Conservation (phyloP, 2,329 filamentous ascomycete genomes). For the Pestalotiopsis fici region DNA sequence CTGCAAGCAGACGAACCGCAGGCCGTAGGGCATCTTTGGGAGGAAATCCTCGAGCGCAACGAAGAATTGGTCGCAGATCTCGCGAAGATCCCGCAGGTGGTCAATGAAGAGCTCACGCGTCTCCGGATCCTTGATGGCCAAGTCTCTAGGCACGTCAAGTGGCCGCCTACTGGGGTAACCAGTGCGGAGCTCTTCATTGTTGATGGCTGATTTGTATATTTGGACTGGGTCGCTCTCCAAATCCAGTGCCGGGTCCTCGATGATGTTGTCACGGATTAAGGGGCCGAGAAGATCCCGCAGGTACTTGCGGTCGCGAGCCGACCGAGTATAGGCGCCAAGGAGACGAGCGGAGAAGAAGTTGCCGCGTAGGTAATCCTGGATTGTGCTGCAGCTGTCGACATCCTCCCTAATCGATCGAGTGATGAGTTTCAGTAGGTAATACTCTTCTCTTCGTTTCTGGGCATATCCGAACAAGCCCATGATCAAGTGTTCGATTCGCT, state of each 20-base stretch:
- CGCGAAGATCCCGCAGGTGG: constrained; percentile 88
- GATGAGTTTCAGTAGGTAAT: constrained; percentile 90
- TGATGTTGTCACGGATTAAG: constrained; percentile 86
- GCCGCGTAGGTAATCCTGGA: constrained; percentile 85
- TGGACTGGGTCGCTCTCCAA: constrained; percentile 97
- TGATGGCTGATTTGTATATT: constrained; percentile 93
- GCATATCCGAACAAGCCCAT: constrained; percentile 98
- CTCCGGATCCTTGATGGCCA: constrained; percentile 94
- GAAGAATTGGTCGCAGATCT: constrained; percentile 93
- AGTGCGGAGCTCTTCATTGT: constrained; percentile 94
- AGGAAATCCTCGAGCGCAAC: constrained; percentile 78
- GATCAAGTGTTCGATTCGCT: constrained; percentile 87
- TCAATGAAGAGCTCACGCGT: constrained; percentile 92
- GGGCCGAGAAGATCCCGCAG: constrained; percentile 83
- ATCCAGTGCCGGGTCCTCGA: constrained; percentile 88
- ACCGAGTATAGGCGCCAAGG: constrained; percentile 83
- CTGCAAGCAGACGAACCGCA: constrained; percentile 85
- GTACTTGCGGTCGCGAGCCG: constrained; percentile 89
- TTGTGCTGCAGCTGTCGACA: constrained; percentile 67
- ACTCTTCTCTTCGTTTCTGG: constrained; percentile 95
- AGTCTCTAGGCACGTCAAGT: constrained; percentile 83
- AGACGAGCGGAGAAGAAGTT: constrained; percentile 94
- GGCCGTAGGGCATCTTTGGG: constrained; percentile 87
- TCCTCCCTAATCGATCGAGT: constrained; percentile 83
- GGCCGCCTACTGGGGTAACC: constrained; percentile 80